Conservation (phyloP, 2,329 filamentous ascomycete genomes). For the Fusarium veterinarium region DNA sequence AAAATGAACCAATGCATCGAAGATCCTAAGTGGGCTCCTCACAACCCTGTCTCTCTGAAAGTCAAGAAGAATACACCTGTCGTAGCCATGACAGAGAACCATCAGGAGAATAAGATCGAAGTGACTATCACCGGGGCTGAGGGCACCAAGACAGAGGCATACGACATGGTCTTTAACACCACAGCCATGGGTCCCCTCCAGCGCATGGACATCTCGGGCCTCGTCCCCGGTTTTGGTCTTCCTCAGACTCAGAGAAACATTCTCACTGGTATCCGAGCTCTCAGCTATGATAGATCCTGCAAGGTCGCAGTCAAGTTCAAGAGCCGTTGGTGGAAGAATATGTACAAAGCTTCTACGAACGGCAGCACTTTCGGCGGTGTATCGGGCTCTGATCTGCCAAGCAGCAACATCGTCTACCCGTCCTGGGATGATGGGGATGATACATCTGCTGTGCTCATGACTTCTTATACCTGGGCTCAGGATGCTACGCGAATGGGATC, state of each 20-base stretch:
- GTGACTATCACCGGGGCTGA: not conserved
- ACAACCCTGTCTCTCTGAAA: not conserved
- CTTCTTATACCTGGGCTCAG: conserved; percentile 34
- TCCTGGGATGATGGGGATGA: conserved; percentile 23
- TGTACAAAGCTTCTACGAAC: not conserved
- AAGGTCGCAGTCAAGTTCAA: conserved; percentile 37
- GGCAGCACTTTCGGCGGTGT: not conserved
- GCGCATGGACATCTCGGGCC: conserved; percentile 14
- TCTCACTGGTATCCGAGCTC: conserved; percentile 9
- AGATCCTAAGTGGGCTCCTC: not conserved
- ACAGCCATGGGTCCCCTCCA: conserved; percentile 22
- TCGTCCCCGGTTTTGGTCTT: not conserved
- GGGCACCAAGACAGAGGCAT: not conserved
- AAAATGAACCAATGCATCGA: conserved; percentile 11
- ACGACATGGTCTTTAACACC: conserved; percentile 35
- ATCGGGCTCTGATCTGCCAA: not conserved
- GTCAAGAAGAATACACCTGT: not conserved
- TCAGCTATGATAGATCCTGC: conserved; percentile 23
- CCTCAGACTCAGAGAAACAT: not conserved
- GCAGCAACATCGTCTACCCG: conserved; percentile 25
- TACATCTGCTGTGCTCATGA: conserved; percentile 14
- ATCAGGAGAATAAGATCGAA: not conserved
- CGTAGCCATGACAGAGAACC: not conserved
- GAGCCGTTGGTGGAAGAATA: conserved; percentile 26
- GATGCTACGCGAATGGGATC: conserved; percentile 32